Conservation (phyloP, 495 filamentous ascomycete genomes). For the Aspergillus baeticus region DNA sequence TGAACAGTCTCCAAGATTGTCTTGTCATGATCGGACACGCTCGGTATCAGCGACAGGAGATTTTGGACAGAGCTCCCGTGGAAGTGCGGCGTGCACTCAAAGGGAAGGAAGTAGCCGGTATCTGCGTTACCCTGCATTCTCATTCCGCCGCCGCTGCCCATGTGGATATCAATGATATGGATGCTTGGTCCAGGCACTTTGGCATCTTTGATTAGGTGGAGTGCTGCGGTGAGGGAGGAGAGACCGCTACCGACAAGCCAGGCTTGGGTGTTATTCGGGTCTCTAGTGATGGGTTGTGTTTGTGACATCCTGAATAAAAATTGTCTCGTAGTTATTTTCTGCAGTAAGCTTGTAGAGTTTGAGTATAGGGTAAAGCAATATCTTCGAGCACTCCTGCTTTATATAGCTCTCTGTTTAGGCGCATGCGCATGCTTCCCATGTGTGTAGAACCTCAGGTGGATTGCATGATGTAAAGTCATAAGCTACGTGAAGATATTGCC, state of each 20-base stretch:
- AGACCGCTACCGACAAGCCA: not conserved
- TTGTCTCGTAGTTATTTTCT: no score
- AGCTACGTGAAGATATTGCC: no score
- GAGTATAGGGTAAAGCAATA: no score
- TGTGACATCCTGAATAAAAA: no score
- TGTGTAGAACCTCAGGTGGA: no score
- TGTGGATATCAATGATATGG: not conserved
- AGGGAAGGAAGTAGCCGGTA: slow-evolving; percentile 29
- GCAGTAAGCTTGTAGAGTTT: no score
- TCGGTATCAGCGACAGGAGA: slow-evolving; percentile 29
- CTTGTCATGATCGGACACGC: not conserved
- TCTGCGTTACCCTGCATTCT: slow-evolving; percentile 16
- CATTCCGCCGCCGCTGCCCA: not conserved
- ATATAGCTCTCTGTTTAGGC: no score
- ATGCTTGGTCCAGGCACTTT: not conserved
- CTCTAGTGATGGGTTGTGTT: no score
- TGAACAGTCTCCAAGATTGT: not conserved
- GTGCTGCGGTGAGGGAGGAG: not conserved
- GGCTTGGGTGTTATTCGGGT: no score
- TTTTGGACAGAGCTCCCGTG: slow-evolving; percentile 32
- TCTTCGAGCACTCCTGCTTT: no score
- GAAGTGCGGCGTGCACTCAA: slow-evolving; percentile 32
- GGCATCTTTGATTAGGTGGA: not conserved
- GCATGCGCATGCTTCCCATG: no score
- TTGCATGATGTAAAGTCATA: no score